These are phyloP conservation scores for Discostella stelligera DNA, from an alignment of 352 stramenopile species.

Conservation along the genomic window DNA sequence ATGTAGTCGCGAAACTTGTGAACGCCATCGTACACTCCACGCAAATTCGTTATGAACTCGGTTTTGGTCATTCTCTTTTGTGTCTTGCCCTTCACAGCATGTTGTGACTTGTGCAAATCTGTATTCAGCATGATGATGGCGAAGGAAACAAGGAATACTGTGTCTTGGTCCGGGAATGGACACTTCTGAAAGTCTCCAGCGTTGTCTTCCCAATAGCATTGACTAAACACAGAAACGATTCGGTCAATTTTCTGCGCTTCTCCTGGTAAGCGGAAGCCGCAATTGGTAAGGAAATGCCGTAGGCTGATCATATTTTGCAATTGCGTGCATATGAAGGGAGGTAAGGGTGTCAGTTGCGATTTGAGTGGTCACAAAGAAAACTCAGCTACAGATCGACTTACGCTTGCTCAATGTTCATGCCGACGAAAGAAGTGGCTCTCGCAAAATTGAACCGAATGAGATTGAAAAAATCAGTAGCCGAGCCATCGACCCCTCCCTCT, in stretches of 20 bases:
- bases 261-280: conserved; percentile 94
- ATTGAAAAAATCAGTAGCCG: conserved; percentile 84
- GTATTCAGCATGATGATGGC: conserved; percentile 99
- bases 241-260: conserved; percentile 98
- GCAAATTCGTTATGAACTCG: conserved; percentile 97
- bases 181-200: conserved; percentile 72
- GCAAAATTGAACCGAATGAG: conserved; percentile 94
- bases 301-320: conserved; percentile 63
- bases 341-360: not conserved
- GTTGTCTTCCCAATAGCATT: conserved; percentile 98
- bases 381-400: conserved; percentile 41
- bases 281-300: conserved; percentile 94
- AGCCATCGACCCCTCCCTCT: conserved; percentile 79
- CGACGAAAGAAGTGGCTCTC: conserved; percentile 94
- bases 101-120: conserved; percentile 91
- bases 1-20: conserved; percentile 91
- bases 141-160: conserved; percentile 90
- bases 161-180: conserved; percentile 84
- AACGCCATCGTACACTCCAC: conserved; percentile 89
- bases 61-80: conserved; percentile 96
- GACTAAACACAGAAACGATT: conserved; percentile 94
- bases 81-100: conserved; percentile 67
- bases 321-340: conserved; percentile 5
- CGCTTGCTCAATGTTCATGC: conserved; percentile 95
- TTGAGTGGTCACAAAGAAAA: conserved; percentile 10